Evolutionary conservation across 192 early-diverging fungal genomes (phyloP), one percentile per base, ranked within the genome.

Genomic region (Entrophospora sp.): DNA sequence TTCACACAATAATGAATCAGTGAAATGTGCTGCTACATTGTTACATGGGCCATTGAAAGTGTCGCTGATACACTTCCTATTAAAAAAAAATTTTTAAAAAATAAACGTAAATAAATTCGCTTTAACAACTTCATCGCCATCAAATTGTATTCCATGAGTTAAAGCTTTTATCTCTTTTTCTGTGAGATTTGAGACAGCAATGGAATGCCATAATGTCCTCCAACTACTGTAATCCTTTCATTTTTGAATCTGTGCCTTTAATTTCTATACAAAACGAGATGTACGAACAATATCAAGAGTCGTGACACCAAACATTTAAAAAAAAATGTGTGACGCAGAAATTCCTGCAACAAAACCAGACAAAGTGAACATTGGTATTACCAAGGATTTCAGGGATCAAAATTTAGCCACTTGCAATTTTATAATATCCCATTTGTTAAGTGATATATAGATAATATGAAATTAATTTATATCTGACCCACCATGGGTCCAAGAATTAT

Each of bases 81-180:
- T 35, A 9, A 1, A 32, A n/a, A n/a, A n/a, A n/a, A n/a, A n/a
- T n/a, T n/a, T n/a, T n/a, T n/a, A n/a, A n/a, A n/a, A 43, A 12
- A 16, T 12, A 43, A 16, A 32, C 53, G 8, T 35, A 57, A 20
- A 69, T 22, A 68, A 67, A 87, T 97, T 97, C 71, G 95, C 95
- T 85, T 94, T 90, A 71, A 97, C 92, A 37, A 97, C 95, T 77
- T 97, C 95, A 72, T 97, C 95, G 71, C 95, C 95, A 69, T 90
- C 95, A 75, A 87, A 95, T 81, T 97, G 95, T 75, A 97, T 97
- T 71, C 93, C 92, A 72, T 93, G 69, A 63, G 95, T 97, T 64
- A 97, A 82, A 37, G 79, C 83, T 75, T 93, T 89, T 62, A 86
- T 70, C 81, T 94, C 85, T 67, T 89, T 87, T 52, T 88, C 76